Evolutionary conservation across 305 asterid genomes (phyloP).

Genomic region (Euphrasia arctica): DNA sequence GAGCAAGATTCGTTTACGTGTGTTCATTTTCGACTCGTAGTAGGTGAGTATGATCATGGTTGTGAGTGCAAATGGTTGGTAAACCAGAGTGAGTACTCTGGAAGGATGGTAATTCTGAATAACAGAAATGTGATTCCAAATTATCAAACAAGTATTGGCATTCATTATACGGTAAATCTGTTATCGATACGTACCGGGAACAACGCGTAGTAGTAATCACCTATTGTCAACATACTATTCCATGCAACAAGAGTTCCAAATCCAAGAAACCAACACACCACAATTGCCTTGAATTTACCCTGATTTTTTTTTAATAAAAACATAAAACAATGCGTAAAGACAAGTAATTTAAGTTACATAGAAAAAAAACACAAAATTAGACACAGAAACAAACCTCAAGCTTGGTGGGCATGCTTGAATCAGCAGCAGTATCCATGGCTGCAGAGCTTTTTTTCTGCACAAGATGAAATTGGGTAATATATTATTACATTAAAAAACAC

Average conservation of each 20-base stretch:
- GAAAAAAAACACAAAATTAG: not conserved
- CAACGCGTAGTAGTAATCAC: slow-evolving; percentile 65
- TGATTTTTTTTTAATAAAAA: slow-evolving; percentile 28
- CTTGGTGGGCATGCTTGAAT: slow-evolving; percentile 35
- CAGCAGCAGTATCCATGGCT: slow-evolving; percentile 31
- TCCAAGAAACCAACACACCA: slow-evolving; percentile 77
- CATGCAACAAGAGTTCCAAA: slow-evolving; percentile 78
- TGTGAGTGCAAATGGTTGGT: slow-evolving; percentile 71
- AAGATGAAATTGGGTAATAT: not conserved
- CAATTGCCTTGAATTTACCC: slow-evolving; percentile 56
- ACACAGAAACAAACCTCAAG: slow-evolving; percentile 40
- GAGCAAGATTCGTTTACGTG: slow-evolving; percentile 61
- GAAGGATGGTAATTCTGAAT: slow-evolving; percentile 67
- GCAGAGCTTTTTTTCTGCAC: slow-evolving; percentile 17
- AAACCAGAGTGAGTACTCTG: slow-evolving; percentile 75
- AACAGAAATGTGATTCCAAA: not conserved
- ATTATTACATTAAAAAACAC: not conserved
- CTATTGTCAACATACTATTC: slow-evolving; percentile 75
- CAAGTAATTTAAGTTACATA: not conserved
- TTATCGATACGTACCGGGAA: slow-evolving; percentile 52
- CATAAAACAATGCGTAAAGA: not conserved
- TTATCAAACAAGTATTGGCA: not conserved
- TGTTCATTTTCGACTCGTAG: slow-evolving; percentile 59
- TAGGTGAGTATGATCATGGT: slow-evolving; percentile 41
- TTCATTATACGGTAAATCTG: no score